A percentile compares a stretch with the other conserved stretches of the same genome.
Evolutionary conservation across 441 rosid genomes (phyloP).

Genomic region (Jatropha podagrica): DNA sequence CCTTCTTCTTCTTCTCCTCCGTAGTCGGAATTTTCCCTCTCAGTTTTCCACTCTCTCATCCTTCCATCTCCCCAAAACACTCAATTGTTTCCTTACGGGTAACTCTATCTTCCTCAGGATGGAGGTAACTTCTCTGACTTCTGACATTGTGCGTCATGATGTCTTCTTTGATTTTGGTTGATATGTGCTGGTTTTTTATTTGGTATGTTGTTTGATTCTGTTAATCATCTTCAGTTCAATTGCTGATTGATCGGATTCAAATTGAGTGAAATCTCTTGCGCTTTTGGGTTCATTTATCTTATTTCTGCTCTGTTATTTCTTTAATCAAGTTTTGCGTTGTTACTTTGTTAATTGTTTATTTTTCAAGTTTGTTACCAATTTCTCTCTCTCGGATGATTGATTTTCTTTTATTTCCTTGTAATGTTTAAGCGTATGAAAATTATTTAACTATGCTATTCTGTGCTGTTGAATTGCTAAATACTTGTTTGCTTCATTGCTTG

Average conservation of each 20-base stretch:
- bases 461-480: too few relatives aligned
- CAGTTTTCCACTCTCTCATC: slow-evolving; percentile 22
- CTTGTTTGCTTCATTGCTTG: too few relatives aligned
- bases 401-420: too few relatives aligned
- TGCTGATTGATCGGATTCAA: not conserved
- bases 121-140: slow-evolving; percentile 49
- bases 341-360: not conserved
- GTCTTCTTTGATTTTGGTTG: not conserved
- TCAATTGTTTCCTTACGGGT: slow-evolving; percentile 35
- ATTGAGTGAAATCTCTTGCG: not conserved
- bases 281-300: not conserved
- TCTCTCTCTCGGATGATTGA: too few relatives aligned
- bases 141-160: too few relatives aligned
- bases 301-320: not conserved
- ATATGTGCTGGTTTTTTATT: not conserved
- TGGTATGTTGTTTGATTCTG: not conserved
- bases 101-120: slow-evolving; percentile 44
- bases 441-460: too few relatives aligned
- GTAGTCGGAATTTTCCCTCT: not conserved
- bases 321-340: not conserved
- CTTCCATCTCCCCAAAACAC: slow-evolving; percentile 25
- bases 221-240: not conserved
- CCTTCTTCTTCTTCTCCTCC: slow-evolving; percentile 7
- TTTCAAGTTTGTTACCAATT: too few relatives aligned
- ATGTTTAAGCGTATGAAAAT: not conserved